Base-by-base conservation (phyloP, 129 eudicot genomes). In the Lactuca sativa region DNA sequence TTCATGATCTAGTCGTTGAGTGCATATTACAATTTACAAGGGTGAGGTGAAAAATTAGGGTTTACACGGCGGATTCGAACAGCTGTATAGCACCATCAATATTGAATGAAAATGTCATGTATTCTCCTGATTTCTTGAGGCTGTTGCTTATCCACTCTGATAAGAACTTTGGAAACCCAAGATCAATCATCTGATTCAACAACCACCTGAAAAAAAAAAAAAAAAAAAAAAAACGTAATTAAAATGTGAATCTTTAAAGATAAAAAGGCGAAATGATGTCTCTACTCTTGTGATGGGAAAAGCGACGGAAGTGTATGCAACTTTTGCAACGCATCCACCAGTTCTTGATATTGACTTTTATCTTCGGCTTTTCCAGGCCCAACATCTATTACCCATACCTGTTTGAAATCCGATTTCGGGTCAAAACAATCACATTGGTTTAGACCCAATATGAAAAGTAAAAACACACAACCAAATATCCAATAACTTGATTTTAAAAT, bases 311-410 rank as follows among this genome's bases (percentile, higher is more conserved):
- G 83, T 71, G 81, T 81, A 74, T 78, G 87, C 82, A 90, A 74
- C 4, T 86, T 78, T 65, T 82, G 64, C 86, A 90, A 76, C 54
- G 81, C 91, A 77, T 82, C 77, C 80, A 75, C 91, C 63, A 90
- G 78, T 57, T 85, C 91, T 75, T 92, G 86, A 71, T 79, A 73
- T 57, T 70, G 64, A 9, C 30, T 25, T 25, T 25, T 25, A 25
- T 25, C 30, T 25, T 71, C 74, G 44, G 76, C 77, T 58, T 44
- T 78, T 60, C 97, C 97, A 48, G 97, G 89, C 25, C 81, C 81
- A 32, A 82, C 78, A 73, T 90, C 97, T 73, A 87, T 56, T 67
- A 90, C 80, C 97, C 95, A 90, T 54, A 90, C 70, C 96, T 90
- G 93, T 68, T 77, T 84, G 73, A 82, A 86, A 83, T 59, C 85